phyloP scores from a whole-genome alignment of 148 eudicot genomes.

The Rhododendron kiyosumense region DNA sequence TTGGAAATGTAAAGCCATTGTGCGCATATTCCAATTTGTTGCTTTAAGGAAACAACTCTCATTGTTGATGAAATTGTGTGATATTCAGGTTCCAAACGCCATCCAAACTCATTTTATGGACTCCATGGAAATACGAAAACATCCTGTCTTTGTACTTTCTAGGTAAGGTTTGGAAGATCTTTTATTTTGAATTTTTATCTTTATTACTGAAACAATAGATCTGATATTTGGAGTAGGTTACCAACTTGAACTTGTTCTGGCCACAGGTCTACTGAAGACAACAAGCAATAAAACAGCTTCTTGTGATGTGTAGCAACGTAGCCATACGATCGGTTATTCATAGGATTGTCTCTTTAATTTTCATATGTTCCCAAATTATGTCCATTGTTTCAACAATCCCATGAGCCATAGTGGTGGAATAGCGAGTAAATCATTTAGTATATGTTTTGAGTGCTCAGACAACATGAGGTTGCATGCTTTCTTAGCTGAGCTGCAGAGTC shows the following conservation, averaged over 20 bases:
- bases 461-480: neutral
- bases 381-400: neutral
- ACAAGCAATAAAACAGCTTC: neutral
- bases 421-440: neutral
- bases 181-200: neutral
- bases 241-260: neutral
- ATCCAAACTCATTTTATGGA: conserved; percentile 60
- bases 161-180: conserved; percentile 40
- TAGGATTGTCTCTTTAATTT: no score
- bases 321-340: neutral
- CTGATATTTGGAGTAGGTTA: neutral
- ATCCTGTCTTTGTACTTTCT: conserved; percentile 74
- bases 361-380: neutral
- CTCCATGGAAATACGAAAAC: conserved; percentile 58
- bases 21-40: neutral
- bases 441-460: neutral
- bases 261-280: neutral
- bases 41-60: neutral
- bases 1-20: neutral
- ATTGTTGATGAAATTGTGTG: conserved; percentile 2
- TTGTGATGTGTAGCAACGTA: neutral
- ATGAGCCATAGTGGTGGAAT: neutral
- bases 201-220: neutral
- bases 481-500: neutral
- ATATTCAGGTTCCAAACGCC: conserved; percentile 68